Conservation (phyloP, 2,329 filamentous ascomycete species). For the Diaporthe ilicicola region DNA sequence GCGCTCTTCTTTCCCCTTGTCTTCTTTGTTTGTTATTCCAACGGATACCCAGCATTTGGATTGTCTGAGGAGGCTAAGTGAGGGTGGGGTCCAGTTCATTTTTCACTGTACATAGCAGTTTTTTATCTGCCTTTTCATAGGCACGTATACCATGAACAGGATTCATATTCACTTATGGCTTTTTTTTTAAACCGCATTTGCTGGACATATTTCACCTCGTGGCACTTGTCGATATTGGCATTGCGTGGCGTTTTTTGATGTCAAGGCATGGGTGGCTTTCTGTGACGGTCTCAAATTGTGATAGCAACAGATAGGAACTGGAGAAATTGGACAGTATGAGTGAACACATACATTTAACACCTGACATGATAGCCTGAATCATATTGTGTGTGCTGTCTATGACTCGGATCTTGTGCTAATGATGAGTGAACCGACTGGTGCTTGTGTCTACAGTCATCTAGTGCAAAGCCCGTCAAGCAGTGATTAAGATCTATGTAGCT, state of each 20-base stretch:
- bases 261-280: neutral
- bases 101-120: constrained; percentile 21
- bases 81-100: constrained; percentile 8
- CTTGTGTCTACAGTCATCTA: too few relatives aligned
- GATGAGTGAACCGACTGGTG: neutral
- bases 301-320: neutral
- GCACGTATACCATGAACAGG: constrained; percentile 1
- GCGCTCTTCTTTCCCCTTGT: constrained; percentile 32
- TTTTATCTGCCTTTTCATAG: neutral
- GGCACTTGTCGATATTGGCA: neutral
- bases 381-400: too few relatives aligned
- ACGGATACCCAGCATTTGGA: constrained; percentile 33
- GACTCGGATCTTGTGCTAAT: neutral
- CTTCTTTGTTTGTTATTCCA: constrained; percentile 32
- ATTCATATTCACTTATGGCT: neutral
- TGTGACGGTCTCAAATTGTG: neutral
- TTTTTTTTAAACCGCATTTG: neutral
- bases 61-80: constrained; percentile 25
- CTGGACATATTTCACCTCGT: neutral
- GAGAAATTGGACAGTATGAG: neutral
- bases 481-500: neutral
- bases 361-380: too few relatives aligned
- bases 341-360: neutral
- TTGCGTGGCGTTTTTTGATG: neutral
- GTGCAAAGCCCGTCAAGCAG: too few relatives aligned